These are phyloP conservation scores for Colletotrichum nymphaeae DNA, from an alignment of 2,329 filamentous ascomycete species.

Conservation along the genomic window DNA sequence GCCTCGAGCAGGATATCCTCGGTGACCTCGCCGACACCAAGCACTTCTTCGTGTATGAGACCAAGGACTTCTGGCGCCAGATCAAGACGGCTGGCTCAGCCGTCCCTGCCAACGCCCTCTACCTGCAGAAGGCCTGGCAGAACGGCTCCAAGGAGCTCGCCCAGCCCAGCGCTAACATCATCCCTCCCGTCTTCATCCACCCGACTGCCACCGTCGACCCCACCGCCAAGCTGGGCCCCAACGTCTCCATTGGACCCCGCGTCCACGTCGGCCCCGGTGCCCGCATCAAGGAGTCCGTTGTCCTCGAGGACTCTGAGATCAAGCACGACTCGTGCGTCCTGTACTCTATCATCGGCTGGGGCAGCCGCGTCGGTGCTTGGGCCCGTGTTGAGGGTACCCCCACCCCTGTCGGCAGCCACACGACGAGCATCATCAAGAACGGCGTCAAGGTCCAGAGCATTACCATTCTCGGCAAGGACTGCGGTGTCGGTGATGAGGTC, in stretches of 20 bases:
- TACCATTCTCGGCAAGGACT: constrained; percentile 97
- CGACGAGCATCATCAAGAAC: constrained; percentile 95
- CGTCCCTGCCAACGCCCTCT: constrained; percentile 95
- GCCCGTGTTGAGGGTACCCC: constrained; percentile 96
- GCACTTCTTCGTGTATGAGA: constrained; percentile 98
- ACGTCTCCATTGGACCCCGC: constrained; percentile 95
- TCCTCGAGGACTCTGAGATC: constrained; percentile 94
- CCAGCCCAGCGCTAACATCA: constrained; percentile 84
- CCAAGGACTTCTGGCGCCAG: constrained; percentile 99
- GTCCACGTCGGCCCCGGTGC: constrained; percentile 86
- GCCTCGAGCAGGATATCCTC: constrained; percentile 96
- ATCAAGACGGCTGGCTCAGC: constrained; percentile 99
- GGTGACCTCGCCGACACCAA: constrained; percentile 96
- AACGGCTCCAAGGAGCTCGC: constrained; percentile 84
- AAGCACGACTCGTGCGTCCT: constrained; percentile 96
- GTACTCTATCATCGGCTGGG: constrained; percentile 97
- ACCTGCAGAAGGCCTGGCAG: constrained; percentile 94
- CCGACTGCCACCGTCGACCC: constrained; percentile 91
- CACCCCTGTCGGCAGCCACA: constrained; percentile 87
- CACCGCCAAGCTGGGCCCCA: constrained; percentile 95
- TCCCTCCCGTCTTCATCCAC: constrained; percentile 95
- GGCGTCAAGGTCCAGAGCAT: constrained; percentile 99
- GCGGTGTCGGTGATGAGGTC: constrained; percentile 91
- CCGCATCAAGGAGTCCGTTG: constrained; percentile 94
- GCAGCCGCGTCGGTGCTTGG: constrained; percentile 96